Evolutionary conservation across 108 stramenopile species (phyloP), one percentile per base, ranked within the genome.

Genomic region (Cylindrotheca fusiformis): DNA sequence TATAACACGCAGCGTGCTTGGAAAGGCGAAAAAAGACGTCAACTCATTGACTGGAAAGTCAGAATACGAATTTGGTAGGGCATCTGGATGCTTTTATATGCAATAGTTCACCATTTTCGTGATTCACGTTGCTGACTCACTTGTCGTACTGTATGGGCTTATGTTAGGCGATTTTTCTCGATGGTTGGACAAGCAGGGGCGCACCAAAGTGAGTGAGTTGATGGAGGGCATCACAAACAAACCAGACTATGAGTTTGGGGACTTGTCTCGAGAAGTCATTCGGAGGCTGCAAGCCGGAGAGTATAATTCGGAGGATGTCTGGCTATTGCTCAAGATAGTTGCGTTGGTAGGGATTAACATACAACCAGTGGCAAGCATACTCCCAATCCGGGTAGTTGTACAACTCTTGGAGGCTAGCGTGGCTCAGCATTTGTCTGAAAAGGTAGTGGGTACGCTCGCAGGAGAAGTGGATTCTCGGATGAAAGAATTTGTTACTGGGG

Each of bases 201-300:
- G 6, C 10, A 17, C n/a, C 17, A 14, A 83, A 60, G 29, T 90
- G 24, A 76, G 85, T 20, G 51, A 73, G 31, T 81, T 84, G 53
- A 74, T 90, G 23, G 57, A 68, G 28, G 78, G 78, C 4, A 88
- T 80, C 58, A 68, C 82, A 2, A 82, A 86, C 17, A 76, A 79
- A 32, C 47, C 75, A 27, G 75, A 84, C 41, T 84, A 88, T 52
- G 53, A 81, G 54, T 76, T 86, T 65, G 85, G 81, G 21, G 80
- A 86, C 54, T 68, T 78, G 12, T 80, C 84, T 2, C 83, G 75
- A 66, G 66, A 69, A 32, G 48, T 58, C 10, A 57, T 63, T 41
- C 64, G 65, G 10, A 32, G 65, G 28, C 28, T 69, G 32, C 33
- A 26, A 36, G 33, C 36, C 17, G 68, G 68, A 6, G 68, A 69